phyloP scores from a whole-genome alignment of 352 stramenopile genomes.

The Phytophthora sp. region DNA sequence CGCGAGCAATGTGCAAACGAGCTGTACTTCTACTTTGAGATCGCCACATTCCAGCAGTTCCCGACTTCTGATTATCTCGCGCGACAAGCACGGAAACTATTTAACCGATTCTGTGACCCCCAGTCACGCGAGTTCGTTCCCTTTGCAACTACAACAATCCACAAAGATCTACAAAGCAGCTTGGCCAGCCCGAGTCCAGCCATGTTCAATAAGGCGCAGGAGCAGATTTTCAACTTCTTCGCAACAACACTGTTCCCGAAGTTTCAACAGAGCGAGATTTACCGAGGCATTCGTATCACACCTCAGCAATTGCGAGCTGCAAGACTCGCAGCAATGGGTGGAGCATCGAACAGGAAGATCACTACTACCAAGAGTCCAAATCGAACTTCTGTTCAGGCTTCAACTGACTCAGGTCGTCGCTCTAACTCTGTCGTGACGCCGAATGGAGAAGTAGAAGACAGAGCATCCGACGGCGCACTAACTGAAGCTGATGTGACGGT shows the following conservation, averaged over 20 bases:
- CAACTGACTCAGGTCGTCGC: constrained; percentile 1
- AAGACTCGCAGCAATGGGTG: constrained; percentile 32
- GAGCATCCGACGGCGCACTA: neutral
- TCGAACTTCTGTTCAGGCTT: neutral
- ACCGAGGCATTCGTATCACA: constrained; percentile 59
- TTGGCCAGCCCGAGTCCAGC: constrained; percentile 51
- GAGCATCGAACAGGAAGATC: constrained; percentile 7
- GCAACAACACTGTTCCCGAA: constrained; percentile 70
- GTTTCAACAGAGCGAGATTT: constrained; percentile 77
- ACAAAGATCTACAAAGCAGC: constrained; percentile 40
- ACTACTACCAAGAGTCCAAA: neutral
- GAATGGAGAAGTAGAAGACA: constrained; percentile 8
- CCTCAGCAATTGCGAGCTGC: constrained; percentile 34
- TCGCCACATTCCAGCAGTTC: constrained; percentile 73
- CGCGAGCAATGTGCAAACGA: constrained; percentile 77
- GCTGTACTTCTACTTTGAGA: constrained; percentile 80
- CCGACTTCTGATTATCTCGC: constrained; percentile 78
- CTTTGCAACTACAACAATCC: constrained; percentile 32
- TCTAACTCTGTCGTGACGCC: constrained; percentile 5
- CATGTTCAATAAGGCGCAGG: constrained; percentile 76
- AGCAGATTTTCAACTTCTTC: constrained; percentile 76
- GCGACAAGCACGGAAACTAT: constrained; percentile 71
- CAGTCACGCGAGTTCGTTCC: constrained; percentile 65
- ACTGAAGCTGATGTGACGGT: constrained; percentile 55
- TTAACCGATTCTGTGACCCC: constrained; percentile 67